Base-by-base conservation (phyloP, 140 eudicot genomes). In the Cichorium intybus region DNA sequence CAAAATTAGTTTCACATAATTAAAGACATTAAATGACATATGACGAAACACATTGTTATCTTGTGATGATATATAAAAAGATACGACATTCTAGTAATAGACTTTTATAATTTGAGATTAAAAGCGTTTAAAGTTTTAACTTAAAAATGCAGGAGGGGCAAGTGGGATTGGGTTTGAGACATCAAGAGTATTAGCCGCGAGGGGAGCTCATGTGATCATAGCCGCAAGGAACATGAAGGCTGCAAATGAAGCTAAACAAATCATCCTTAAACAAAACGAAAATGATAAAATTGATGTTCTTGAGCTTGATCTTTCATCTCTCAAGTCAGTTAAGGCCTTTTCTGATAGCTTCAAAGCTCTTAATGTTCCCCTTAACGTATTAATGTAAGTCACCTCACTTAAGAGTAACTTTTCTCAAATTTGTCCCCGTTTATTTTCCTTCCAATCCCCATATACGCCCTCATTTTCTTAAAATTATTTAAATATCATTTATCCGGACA, bases 111-210 rank as follows among this genome's bases (percentile, higher is more conserved):
- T n/a, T n/a, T n/a, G n/a, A n/a, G n/a, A n/a, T n/a, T n/a, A n/a
- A n/a, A n/a, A n/a, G n/a, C n/a, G n/a, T n/a, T n/a, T n/a, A n/a
- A n/a, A n/a, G n/a, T n/a, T n/a, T n/a, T 15, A 15, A 43, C 11
- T 39, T 1, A 0, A 39, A 39, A 39, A 2, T 78, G 75, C 72
- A 93, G 99, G 99, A 67, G 99, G 95, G 47, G 95, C 99, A 52
- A 84, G 94, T 69, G 99, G 99, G 17, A 93, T 93, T 62, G 99
- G 99, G n/a, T 55, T 85, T 49, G 99, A 93, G 76, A 93, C 99
- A 6, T 68, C 95, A 79, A 84, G 95, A 78, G 95, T 88, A 4
- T 75, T 93, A 61, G 95, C 99, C 6, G 54, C 77, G 23, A 72
- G 99, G 68, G 80, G 80, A 23, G 97, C 94, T 17, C 99, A 82